Evolutionary conservation across 2,329 filamentous ascomycete species (phyloP), one percentile per base, ranked within the genome.

Genomic region (Lasiodiplodia theobromae): DNA sequence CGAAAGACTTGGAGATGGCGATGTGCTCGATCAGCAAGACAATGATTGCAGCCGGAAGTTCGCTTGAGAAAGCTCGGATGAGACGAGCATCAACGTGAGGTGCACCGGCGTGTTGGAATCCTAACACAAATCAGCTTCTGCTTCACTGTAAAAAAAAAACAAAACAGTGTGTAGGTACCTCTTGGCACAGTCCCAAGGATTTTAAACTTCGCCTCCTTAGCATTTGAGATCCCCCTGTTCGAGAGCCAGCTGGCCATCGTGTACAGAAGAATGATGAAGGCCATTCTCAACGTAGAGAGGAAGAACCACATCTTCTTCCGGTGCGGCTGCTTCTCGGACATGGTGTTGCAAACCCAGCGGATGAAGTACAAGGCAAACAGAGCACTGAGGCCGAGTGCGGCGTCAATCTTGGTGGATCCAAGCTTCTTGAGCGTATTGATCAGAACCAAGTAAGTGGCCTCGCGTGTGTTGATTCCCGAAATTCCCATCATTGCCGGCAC

Each of bases 1-100:
- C 94, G 72, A 97, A 97, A 0, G 93, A 97, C 78, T 97, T 97
- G 31, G 94, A 93, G 71, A 97, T 97, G 60, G 94, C 93, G 74
- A 97, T 96, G 77, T 97, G 94, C 80, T 97, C 94, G 70, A 97
- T 96, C 44, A 97, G 86, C 70, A 97, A 86, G 21, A 97, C 93
- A 72, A 97, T 96, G 67, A 97, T 89, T 0, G 92, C 90, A 5
- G 92, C 92, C 0, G 94, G 94, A 2, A 97, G 84, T 71, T 97
- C 86, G 34, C 84, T 82, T 1, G 86, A 84, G 74, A 96, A 93
- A 1, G 87, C 81, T 3, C 82, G 84, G 75, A 96, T 87, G 49
- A 97, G 86, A 0, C 84, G 78, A 0, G 79, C 78, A 72, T 91
- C 87, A 69, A 97, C 81, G 0, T 80, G 83, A 0, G 94, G 94